Conservation (phyloP, 305 asterid species). For the Solanum hybrid region DNA sequence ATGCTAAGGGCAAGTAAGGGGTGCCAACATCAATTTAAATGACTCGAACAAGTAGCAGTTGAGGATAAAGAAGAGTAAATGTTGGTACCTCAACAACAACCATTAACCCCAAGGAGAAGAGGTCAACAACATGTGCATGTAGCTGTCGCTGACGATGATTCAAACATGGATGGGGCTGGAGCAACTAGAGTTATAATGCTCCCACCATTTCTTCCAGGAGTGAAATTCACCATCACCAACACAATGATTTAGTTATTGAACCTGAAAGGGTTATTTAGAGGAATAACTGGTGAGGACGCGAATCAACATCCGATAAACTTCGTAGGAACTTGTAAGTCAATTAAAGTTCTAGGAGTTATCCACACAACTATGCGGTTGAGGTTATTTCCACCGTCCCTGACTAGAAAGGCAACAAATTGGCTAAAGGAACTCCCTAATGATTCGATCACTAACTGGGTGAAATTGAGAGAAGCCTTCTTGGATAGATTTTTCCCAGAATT, state of each 20-base stretch:
- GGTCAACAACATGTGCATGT: not conserved
- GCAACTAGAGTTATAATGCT: not conserved
- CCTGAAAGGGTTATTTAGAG: no score
- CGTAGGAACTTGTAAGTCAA: not conserved
- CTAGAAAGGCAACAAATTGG: not conserved
- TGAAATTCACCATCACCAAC: not conserved
- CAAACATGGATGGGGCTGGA: not conserved
- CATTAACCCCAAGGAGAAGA: not conserved
- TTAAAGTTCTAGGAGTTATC: not conserved
- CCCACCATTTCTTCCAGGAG: not conserved
- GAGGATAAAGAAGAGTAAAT: not conserved
- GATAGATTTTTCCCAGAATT: not conserved
- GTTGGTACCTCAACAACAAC: not conserved
- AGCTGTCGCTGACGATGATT: not conserved
- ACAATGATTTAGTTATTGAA: not conserved
- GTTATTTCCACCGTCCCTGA: not conserved
- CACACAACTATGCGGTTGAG: not conserved
- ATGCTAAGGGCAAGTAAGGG: not conserved
- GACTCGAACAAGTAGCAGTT: not conserved
- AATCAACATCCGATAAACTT: no score
- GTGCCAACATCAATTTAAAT: not conserved
- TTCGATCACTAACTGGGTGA: not conserved
- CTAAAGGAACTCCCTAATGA: not conserved
- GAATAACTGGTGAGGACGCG: no score
- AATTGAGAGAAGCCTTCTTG: not conserved